Percentiles rank a stretch among this genome's conserved stretches.
Evolutionary conservation across 1,284 basidiomycete genomes (phyloP).

Genomic region (Cerrena zonata): DNA sequence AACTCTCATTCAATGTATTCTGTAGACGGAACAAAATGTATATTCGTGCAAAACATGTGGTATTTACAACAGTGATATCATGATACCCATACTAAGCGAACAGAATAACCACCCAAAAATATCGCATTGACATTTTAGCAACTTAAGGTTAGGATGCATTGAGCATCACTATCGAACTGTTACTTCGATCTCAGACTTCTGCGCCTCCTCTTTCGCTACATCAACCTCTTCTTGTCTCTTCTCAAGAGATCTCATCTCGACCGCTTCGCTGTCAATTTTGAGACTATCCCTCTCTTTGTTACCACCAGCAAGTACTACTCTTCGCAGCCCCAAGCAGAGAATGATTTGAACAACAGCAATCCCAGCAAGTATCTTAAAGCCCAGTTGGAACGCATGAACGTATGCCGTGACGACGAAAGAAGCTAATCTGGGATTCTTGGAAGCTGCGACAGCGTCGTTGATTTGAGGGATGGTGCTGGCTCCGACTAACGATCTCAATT

Average conservation of each 20-base stretch:
- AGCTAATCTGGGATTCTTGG: conserved; percentile 10
- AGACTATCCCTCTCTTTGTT: background rate
- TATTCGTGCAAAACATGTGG: background rate
- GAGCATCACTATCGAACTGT: background rate
- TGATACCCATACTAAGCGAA: no score
- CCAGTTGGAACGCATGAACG: conserved; percentile 14
- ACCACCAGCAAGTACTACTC: conserved; percentile 11
- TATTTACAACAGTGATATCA: no score
- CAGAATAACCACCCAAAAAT: no score
- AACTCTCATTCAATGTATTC: no score
- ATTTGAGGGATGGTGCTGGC: conserved; percentile 7
- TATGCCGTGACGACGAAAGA: conserved; percentile 10
- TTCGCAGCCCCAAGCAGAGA: conserved; percentile 12
- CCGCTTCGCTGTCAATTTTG: background rate
- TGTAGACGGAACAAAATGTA: background rate
- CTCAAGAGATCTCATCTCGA: background rate
- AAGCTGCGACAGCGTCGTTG: conserved; percentile 16
- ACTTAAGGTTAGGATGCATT: no score
- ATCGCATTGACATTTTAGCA: no score
- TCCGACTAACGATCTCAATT: conserved; percentile 6
- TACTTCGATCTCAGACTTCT: background rate
- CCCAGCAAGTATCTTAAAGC: conserved; percentile 15
- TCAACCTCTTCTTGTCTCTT: background rate
- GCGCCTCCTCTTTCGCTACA: background rate
- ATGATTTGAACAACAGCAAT: conserved; percentile 16